These are phyloP conservation scores for Stachybotrys elegans DNA, from an alignment of 2,329 filamentous ascomycete genomes.

Conservation along the genomic window DNA sequence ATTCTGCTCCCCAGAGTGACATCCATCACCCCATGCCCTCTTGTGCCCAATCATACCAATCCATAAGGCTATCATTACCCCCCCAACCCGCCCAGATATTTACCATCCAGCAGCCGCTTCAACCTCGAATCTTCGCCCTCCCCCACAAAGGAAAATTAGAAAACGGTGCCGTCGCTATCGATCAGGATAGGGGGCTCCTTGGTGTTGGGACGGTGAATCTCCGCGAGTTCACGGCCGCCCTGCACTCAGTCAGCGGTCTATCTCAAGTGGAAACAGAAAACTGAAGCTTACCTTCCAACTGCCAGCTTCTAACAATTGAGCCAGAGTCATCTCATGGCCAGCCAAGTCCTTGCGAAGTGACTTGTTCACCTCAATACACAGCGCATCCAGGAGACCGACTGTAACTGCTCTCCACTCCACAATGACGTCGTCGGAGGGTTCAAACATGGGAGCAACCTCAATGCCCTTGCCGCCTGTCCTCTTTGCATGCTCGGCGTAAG, in stretches of 20 bases:
- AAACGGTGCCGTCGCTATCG: conserved; percentile 92
- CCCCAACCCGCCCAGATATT: no score
- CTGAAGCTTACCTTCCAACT: conserved; percentile 81
- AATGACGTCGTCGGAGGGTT: conserved; percentile 54
- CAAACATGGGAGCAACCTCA: conserved; percentile 54
- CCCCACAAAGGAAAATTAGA: conserved; percentile 61
- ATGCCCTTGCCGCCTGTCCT: conserved; percentile 61
- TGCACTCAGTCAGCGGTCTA: conserved; percentile 15
- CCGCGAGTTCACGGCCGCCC: conserved; percentile 93
- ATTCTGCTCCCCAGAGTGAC: no score
- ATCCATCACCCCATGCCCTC: no score
- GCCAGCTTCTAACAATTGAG: conserved; percentile 90
- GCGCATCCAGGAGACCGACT: conserved; percentile 52
- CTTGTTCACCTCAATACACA: conserved; percentile 54
- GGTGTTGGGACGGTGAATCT: conserved; percentile 91
- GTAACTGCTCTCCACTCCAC: conserved; percentile 64
- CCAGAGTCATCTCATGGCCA: conserved; percentile 68
- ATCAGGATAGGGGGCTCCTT: conserved; percentile 97
- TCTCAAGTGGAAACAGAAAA: neutral
- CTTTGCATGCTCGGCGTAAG: conserved; percentile 60
- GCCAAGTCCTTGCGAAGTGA: conserved; percentile 57
- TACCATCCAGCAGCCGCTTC: no score
- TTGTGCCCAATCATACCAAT: no score
- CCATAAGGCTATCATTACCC: no score
- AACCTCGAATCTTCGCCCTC: no score